A percentile compares a stretch with the other conserved stretches of the same genome.
Conservation (phyloP, 2,329 filamentous ascomycete genomes). For the Ophiocordyceps australis region DNA sequence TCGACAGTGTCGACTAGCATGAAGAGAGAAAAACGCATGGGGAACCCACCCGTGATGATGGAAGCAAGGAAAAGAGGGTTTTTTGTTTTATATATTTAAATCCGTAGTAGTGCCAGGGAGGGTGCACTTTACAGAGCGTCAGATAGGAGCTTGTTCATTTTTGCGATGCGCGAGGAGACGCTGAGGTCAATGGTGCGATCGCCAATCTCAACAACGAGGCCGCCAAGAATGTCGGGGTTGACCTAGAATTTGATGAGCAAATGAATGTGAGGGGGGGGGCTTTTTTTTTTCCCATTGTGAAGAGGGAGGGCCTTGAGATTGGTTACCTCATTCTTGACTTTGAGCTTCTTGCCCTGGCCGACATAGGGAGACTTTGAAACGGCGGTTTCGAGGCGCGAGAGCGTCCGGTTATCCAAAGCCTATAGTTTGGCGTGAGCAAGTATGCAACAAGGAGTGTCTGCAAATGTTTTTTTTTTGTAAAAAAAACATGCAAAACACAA, state of each 20-base stretch:
- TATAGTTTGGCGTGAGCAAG: slow-evolving; percentile 15
- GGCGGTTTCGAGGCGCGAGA: slow-evolving; percentile 71
- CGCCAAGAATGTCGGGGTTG: slow-evolving; percentile 86
- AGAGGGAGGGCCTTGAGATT: slow-evolving; percentile 1
- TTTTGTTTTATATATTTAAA: no score
- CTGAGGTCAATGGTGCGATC: slow-evolving; percentile 97
- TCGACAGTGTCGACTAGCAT: no score
- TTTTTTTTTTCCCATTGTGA: no score
- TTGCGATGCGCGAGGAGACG: slow-evolving; percentile 84
- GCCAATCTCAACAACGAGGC: slow-evolving; percentile 87
- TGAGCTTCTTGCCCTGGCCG: slow-evolving; percentile 89
- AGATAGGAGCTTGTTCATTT: slow-evolving; percentile 98
- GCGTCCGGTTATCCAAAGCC: slow-evolving; percentile 74
- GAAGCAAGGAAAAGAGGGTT: no score
- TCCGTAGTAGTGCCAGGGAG: no score
- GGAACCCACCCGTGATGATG: no score
- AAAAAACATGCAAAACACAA: no score
- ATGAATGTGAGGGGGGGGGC: slow-evolving; percentile 1
- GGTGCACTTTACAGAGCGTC: slow-evolving; percentile 98
- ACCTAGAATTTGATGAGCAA: slow-evolving; percentile 40
- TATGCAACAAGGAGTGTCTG: no score
- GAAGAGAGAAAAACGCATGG: no score
- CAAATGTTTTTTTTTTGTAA: no score
- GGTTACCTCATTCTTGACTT: slow-evolving; percentile 76
- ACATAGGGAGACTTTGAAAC: slow-evolving; percentile 81